Base-by-base conservation (phyloP, 257 asterid species). In the Fraxinus quadrangulata region DNA sequence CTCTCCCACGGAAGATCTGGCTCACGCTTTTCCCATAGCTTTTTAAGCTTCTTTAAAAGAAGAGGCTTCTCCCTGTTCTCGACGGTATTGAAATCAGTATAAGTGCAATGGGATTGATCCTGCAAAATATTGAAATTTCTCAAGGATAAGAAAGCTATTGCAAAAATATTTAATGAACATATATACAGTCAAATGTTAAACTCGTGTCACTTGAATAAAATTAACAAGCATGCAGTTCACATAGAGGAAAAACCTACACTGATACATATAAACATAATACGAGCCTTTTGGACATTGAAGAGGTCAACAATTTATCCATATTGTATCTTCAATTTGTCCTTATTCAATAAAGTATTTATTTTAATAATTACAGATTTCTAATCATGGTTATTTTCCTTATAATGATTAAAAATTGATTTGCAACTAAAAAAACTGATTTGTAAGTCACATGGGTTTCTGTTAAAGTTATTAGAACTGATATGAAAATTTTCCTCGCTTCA, bases 71-170 rank as follows among this genome's bases (percentile, higher is more conserved):
- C 24, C 72, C 85, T 80, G 75, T 81, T 87, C 83, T 89, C 98
- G 66, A 90, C 81, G 24, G 92, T 88, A 66, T 56, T 67, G 78
- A 63, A 87, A 66, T 88, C 87, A 23, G 97, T 84, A 74, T 77
- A 51, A 31, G 94, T 94, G 75, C 97, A 90, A 73, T 94, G 98
- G 19, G 90, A 88, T 81, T 89, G 97, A 86, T 94, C 97, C 98
- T 94, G 94, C 75, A 72, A 42, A 76, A 75, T 69, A 42, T 45
- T 63, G 77, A 75, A 51, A 73, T 66, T 63, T 16, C 36, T 6
- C 69, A 31, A 28, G 33, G 33, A 34, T n/a, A 26, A 39, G 76
- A 45, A n/a, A 79, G 82, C 68, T 45, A 28, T 49, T 8, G 70
- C 70, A 71, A 59, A 80, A 33, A 26, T 28, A 33, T 42, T 23